Evolutionary conservation across 441 rosid genomes (phyloP).

Genomic region (Sinapis alba): DNA sequence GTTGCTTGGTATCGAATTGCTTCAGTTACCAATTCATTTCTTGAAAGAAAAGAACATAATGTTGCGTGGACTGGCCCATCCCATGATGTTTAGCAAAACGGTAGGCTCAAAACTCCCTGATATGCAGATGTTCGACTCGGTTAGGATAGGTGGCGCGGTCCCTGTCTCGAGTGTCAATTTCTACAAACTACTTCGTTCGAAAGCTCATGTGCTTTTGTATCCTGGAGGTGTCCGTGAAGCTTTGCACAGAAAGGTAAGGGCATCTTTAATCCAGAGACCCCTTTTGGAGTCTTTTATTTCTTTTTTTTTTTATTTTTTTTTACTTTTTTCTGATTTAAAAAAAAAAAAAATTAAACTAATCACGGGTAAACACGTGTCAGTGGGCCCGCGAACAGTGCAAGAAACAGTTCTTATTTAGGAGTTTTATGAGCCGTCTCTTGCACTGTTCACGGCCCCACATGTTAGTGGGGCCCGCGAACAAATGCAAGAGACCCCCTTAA

Average conservation of each 20-base stretch:
- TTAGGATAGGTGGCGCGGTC: conserved; percentile 59
- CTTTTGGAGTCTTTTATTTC: no score
- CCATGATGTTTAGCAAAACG: conserved; percentile 44
- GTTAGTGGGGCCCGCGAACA: no score
- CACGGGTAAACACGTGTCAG: no score
- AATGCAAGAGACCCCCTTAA: no score
- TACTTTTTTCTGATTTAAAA: no score
- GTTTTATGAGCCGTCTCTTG: no score
- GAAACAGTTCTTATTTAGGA: no score
- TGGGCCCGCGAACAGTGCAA: no score
- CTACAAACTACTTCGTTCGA: conserved; percentile 58
- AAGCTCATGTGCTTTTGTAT: conserved; percentile 64
- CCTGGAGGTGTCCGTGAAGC: conserved; percentile 86
- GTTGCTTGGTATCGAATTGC: conserved; percentile 66
- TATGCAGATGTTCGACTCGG: conserved; percentile 38
- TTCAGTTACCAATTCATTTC: conserved; percentile 48
- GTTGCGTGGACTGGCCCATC: conserved; percentile 73
- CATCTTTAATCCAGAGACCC: no score
- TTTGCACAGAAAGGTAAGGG: conserved; percentile 78
- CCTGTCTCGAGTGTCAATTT: conserved; percentile 60
- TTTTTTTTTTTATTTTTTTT: no score
- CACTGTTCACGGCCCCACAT: no score
- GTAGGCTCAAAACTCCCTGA: conserved; percentile 39
- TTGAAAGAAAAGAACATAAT: conserved; percentile 49
- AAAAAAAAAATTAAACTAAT: no score